phyloP scores from a whole-genome alignment of 495 filamentous ascomycete genomes.

The Talaromyces trachyspermus region DNA sequence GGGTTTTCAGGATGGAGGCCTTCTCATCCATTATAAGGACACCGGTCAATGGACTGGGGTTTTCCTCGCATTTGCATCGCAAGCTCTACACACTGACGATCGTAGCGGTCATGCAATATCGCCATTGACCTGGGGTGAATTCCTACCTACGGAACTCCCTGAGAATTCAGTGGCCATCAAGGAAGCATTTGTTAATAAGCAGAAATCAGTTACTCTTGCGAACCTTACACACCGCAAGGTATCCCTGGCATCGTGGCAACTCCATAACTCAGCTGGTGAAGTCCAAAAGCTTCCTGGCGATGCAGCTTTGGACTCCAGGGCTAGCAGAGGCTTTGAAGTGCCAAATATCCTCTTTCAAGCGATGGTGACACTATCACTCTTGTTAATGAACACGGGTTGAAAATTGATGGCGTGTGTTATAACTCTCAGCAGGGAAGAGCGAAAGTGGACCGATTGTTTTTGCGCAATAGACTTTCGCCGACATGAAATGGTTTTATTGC shows the following conservation, averaged over 20 bases:
- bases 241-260: slow-evolving; percentile 12
- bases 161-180: neutral
- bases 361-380: slow-evolving; percentile 14
- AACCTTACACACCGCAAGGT: slow-evolving; percentile 11
- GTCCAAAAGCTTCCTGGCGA: slow-evolving; percentile 8
- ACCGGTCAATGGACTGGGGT: slow-evolving; percentile 24
- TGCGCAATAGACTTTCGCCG: no score
- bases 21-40: slow-evolving; percentile 21
- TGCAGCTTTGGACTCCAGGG: slow-evolving; percentile 6
- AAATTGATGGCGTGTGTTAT: slow-evolving; percentile 18
- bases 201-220: slow-evolving; percentile 10
- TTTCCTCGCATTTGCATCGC: slow-evolving; percentile 28
- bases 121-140: slow-evolving; percentile 12
- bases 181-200: neutral
- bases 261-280: slow-evolving; percentile 12
- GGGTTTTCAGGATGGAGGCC: slow-evolving; percentile 28
- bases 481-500: no score
- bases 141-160: neutral
- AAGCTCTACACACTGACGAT: slow-evolving; percentile 24
- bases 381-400: slow-evolving; percentile 14
- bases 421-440: neutral
- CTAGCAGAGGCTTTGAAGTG: slow-evolving; percentile 3
- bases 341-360: slow-evolving; percentile 5
- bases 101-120: slow-evolving; percentile 13
- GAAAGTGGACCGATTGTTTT: neutral